Evolutionary conservation across 768 basidiomycete genomes (phyloP), one percentile per base, ranked within the genome.

Genomic region (Podaxis sp.): DNA sequence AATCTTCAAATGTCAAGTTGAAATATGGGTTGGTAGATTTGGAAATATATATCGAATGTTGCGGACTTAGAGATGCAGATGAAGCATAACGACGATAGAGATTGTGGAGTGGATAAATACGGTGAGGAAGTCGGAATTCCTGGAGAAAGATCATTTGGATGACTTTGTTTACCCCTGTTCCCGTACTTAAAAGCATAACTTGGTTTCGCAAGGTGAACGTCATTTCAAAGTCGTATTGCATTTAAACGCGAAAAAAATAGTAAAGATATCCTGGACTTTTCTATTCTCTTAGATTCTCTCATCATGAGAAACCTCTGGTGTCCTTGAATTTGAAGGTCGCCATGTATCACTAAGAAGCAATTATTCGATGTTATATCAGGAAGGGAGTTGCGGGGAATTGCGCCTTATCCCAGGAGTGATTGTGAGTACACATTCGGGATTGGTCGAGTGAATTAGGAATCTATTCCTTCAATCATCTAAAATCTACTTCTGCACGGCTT

Each of bases 1-100:
- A 95, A 72, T 96, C 94, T 73, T 97, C 95, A 55, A 91, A 84
- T 0, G 92, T 85, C 47, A 97, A 83, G 73, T 97, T 97, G 75
- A 96, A 94, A 74, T 88, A 92, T 2, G 95, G 93, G 67, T 94
- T 82, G 4, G 82, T 85, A 15, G 93, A 93, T 29, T 79, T 80
- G 0, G 94, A 96, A 12, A 94, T 77, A 70, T 87, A 90, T 55
- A 90, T 85, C 1, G 82, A 81, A 69, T 82, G 81, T 43, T 76
- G 71, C 11, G 77, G 76, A 58, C 66, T 76, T 55, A 65, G 64
- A 37, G 66, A 61, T 5, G 64, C 55, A 40, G 69, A 66, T 33
- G 36, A 58, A 59, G 67, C 61, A 11, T 57, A 50, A 33, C 47
- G 55, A 13, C 55, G 51, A 27, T 25, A 41, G 36, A 51, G 36